These are phyloP conservation scores for Allium cepa DNA, from an alignment of 106 monocot genomes.

Conservation along the genomic window DNA sequence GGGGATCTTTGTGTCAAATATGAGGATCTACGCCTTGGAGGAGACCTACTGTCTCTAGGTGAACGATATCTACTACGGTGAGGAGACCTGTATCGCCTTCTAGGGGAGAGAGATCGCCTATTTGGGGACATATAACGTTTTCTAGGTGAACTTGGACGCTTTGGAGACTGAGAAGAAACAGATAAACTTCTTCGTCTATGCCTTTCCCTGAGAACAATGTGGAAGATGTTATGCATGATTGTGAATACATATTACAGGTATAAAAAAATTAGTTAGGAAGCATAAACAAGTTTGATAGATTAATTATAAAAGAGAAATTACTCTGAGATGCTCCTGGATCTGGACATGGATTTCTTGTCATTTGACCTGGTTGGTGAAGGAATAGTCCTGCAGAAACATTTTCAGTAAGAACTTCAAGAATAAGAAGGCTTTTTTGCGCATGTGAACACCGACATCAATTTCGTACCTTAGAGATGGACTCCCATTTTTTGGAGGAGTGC, in stretches of 20 bases:
- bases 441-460: background rate
- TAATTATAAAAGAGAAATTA: background rate
- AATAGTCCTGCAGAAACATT: conserved; percentile 28
- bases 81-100: conserved; percentile 34
- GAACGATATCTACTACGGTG: conserved; percentile 11
- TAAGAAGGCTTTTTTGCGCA: too few species aligned
- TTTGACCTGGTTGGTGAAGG: conserved; percentile 38
- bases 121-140: conserved; percentile 25
- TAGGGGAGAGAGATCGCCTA: too few species aligned
- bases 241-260: background rate
- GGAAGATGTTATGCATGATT: background rate
- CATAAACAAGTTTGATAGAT: too few species aligned
- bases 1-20: conserved; percentile 29
- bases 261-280: background rate
- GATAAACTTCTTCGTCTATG: conserved; percentile 51
- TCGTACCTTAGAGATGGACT: conserved; percentile 13
- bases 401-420: too few species aligned
- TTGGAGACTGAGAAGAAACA: conserved; percentile 36
- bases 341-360: conserved; percentile 23
- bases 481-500: conserved; percentile 17
- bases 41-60: conserved; percentile 19
- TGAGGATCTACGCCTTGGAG: conserved; percentile 40
- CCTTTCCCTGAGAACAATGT: conserved; percentile 24
- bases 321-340: conserved; percentile 44
- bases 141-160: conserved; percentile 17